phyloP scores from a whole-genome alignment of 768 basidiomycete genomes.

The Auricularia auricula-judae region DNA sequence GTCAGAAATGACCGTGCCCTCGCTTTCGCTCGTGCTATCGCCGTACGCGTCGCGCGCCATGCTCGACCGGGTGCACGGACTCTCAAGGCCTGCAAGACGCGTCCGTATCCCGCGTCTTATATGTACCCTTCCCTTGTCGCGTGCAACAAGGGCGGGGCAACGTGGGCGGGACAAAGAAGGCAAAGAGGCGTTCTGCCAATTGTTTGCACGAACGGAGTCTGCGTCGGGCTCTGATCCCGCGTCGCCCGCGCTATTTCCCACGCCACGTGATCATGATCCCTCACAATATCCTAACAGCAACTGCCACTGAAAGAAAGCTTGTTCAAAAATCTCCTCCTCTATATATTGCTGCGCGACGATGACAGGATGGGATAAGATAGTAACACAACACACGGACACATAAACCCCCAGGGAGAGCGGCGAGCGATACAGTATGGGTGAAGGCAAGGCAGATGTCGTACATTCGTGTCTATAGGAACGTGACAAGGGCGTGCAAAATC shows the following conservation, averaged over 20 bases:
- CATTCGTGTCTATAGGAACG: background rate
- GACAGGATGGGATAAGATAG: no score
- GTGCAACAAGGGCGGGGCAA: background rate
- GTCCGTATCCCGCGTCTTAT: background rate
- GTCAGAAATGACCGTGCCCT: conserved; percentile 1
- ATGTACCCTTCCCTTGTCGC: background rate
- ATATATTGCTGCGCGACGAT: no score
- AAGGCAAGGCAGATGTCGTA: background rate
- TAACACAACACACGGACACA: no score
- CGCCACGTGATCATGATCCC: background rate
- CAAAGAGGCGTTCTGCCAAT: no score
- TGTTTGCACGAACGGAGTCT: no score
- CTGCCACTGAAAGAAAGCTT: no score
- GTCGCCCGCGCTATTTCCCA: background rate
- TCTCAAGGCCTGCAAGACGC: no score
- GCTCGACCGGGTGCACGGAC: background rate
- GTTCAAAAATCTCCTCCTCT: no score
- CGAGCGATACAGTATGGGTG: background rate
- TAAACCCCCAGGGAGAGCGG: background rate
- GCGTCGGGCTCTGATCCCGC: no score
- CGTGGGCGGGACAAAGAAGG: background rate
- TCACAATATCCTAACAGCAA: no score
- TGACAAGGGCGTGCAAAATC: background rate
- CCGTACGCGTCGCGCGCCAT: background rate
- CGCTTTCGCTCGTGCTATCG: background rate